A percentile compares a stretch with the other conserved stretches of the same genome.
Conservation (phyloP, 164 flowering plant species). For the Euptelea pleiosperma region DNA sequence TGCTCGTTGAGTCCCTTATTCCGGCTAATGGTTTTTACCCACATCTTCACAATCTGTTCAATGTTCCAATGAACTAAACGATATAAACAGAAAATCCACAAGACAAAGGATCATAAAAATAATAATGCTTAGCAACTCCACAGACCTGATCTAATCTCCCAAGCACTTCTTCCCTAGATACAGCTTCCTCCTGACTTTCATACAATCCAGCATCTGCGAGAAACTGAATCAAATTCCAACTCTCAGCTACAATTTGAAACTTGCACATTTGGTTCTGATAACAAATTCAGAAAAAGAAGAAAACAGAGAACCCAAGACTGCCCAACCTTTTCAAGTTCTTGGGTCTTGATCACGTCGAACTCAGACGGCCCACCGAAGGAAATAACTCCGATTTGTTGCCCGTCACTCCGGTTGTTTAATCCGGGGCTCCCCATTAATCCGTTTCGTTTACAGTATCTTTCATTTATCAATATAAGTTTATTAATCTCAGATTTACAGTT, state of each 20-base stretch:
- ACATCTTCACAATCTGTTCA: constrained; percentile 80
- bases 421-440: constrained; percentile 23
- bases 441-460: not conserved
- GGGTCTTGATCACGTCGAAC: constrained; percentile 33
- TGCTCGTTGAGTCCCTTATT: constrained; percentile 84
- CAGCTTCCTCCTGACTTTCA: constrained; percentile 83
- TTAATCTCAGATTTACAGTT: too few relatives aligned
- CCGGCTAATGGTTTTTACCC: constrained; percentile 83
- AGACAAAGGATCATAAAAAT: not conserved
- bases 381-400: constrained; percentile 35
- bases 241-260: too few relatives aligned
- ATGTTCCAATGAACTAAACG: constrained; percentile 2
- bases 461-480: too few relatives aligned
- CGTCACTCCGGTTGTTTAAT: constrained; percentile 12
- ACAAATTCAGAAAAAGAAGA: too few relatives aligned
- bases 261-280: too few relatives aligned
- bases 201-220: constrained; percentile 70
- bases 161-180: constrained; percentile 88
- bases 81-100: not conserved
- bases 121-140: too few relatives aligned
- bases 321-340: constrained; percentile 54
- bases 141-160: constrained; percentile 94
- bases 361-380: constrained; percentile 52
- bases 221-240: constrained; percentile 38
- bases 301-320: too few relatives aligned